A percentile compares a stretch with the other conserved stretches of the same genome.
Conservation (phyloP, 2,329 filamentous ascomycete genomes). For the Aspergillus piperis region DNA sequence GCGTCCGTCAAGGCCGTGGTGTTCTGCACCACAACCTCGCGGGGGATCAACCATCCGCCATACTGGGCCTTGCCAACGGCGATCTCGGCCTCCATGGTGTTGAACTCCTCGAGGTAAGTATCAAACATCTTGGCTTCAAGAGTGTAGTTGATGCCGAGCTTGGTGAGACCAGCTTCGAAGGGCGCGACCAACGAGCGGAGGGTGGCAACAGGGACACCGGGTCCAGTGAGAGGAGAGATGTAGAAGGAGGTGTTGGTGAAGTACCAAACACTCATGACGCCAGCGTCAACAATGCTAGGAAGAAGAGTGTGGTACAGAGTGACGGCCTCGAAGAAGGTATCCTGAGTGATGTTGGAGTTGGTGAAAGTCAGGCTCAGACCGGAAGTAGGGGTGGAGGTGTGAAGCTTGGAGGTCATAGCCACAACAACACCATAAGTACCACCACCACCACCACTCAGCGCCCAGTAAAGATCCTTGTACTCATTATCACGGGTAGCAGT, state of each 20-base stretch:
- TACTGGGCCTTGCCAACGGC: slow-evolving; percentile 7
- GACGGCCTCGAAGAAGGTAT: slow-evolving; percentile 6
- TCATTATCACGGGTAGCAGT: slow-evolving; percentile 2
- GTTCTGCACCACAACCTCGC: not conserved
- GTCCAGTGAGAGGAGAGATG: slow-evolving; percentile 1
- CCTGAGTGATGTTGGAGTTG: slow-evolving; percentile 1
- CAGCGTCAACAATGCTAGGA: slow-evolving; percentile 3
- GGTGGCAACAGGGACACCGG: not conserved
- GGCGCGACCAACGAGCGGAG: not conserved
- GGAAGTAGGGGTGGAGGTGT: not conserved
- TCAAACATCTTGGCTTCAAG: not conserved
- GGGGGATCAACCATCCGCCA: slow-evolving; percentile 2
- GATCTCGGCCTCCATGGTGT: slow-evolving; percentile 6
- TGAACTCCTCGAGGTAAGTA: slow-evolving; percentile 5
- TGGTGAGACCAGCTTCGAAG: slow-evolving; percentile 1
- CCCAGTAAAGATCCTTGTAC: slow-evolving; percentile 38
- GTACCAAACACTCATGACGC: slow-evolving; percentile 7
- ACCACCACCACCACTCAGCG: slow-evolving; percentile 18
- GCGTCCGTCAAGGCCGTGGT: not conserved
- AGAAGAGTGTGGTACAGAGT: slow-evolving; percentile 3
- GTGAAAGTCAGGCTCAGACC: slow-evolving; percentile 3
- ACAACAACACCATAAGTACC: slow-evolving; percentile 19
- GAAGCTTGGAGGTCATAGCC: not conserved
- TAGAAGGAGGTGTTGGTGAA: slow-evolving; percentile 8
- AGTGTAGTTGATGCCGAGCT: not conserved